A percentile compares a stretch with the other conserved stretches of the same genome.
phyloP scores from a whole-genome alignment of 208 protist genomes.

The Porcisia hertigi region DNA sequence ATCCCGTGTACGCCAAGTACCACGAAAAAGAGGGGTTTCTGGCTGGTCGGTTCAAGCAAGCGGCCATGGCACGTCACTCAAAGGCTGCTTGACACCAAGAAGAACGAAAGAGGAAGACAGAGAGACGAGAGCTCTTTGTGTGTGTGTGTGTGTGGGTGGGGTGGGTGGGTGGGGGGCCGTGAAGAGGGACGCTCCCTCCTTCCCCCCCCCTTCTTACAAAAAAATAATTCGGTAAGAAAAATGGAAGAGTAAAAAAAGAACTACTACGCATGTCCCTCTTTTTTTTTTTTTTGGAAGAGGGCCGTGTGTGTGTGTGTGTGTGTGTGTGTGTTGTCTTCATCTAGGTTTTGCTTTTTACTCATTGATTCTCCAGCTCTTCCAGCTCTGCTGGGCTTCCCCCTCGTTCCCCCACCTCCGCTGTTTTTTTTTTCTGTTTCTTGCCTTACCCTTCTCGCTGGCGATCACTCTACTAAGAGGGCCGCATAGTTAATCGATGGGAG shows the following conservation, averaged over 20 bases:
- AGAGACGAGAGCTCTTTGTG: not conserved
- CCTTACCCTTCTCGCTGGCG: not conserved
- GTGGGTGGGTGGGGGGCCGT: too few species aligned
- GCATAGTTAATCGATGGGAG: not conserved
- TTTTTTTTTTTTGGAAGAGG: too few species aligned
- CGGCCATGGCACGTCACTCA: slow-evolving; percentile 24
- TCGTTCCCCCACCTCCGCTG: not conserved
- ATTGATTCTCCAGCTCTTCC: not conserved
- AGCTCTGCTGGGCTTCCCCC: not conserved
- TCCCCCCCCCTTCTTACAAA: not conserved
- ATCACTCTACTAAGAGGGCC: not conserved
- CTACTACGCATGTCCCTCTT: too few species aligned
- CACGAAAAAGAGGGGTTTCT: slow-evolving; percentile 55
- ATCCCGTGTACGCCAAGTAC: slow-evolving; percentile 53
- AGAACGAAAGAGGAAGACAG: not conserved
- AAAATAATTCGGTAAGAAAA: not conserved
- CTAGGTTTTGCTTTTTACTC: not conserved
- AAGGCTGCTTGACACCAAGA: slow-evolving; percentile 13
- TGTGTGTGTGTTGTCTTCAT: slow-evolving; percentile 19
- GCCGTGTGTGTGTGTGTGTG: not conserved
- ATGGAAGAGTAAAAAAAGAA: too few species aligned
- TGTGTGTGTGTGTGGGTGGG: too few species aligned
- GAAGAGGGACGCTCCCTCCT: not conserved
- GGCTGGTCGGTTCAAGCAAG: slow-evolving; percentile 50
- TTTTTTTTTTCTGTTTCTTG: not conserved